Base-by-base conservation (phyloP, 345 rosid species). In the Eucalyptus erythrocorys region DNA sequence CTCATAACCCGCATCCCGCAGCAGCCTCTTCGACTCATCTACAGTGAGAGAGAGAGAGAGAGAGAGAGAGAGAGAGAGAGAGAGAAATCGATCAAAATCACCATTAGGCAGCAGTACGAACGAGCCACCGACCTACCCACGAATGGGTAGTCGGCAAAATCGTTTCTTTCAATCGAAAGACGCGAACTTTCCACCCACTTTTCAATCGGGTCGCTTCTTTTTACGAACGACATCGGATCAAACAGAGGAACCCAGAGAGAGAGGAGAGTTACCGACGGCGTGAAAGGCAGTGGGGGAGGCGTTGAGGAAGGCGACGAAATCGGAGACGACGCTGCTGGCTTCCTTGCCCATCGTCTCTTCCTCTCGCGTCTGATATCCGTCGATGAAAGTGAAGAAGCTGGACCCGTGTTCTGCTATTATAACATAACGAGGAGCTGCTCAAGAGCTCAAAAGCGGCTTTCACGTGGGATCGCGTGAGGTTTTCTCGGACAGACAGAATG, bases 271-370 rank as follows among this genome's bases (percentile, higher is more conserved):
- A 98, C 99, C 99, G 45, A 97, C 99, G 91, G 99, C 99, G 84
- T 98, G 99, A 89, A 98, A 98, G 53, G 99, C 98, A n/a, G 99
- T 98, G 45, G 99, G 99, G 64, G 99, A 97, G 86, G 95, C 96
- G 92, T 98, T 97, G 90, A 97, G 93, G 95, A 95, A 98, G 90
- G 93, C 71, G 90, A 98, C 91, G 88, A 98, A 91, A 89, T 95
- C 99, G 87, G 93, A 87, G 85, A 93, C 95, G 30, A 96, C 89
- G 37, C 91, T 45, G 90, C 27, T 76, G 57, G 1, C 57, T 76
- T 37, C 47, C 82, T 40, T 76, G 47, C 14, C 82, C 82, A 76
- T 76, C 42, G 47, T 5, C 47, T 76, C 82, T 76, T 11, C 32
- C 82, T 76, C 47, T 76, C 30, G 47, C 47, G 15, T 76, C 82